These are phyloP conservation scores for Zasmidium angulare DNA, from an alignment of 2,329 filamentous ascomycete genomes.

Conservation along the genomic window DNA sequence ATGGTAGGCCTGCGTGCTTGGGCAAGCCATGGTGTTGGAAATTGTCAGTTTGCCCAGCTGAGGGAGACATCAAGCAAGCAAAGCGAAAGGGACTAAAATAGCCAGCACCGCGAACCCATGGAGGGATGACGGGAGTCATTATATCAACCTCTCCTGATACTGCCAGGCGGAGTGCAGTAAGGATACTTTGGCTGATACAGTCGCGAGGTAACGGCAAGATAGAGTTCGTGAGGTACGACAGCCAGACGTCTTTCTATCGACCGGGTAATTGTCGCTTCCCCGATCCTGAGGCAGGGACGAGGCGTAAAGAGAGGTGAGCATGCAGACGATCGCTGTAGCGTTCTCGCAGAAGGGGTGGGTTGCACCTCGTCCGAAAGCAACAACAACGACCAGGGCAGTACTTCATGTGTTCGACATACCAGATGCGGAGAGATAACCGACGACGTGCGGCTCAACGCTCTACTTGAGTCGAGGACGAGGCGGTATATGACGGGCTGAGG, in stretches of 20 bases:
- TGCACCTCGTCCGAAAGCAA: background rate
- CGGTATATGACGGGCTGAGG: background rate
- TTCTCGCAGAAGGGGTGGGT: background rate
- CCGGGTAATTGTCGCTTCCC: background rate
- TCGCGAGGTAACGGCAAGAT: background rate
- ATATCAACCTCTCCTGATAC: background rate
- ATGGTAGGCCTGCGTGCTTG: constrained; percentile 13
- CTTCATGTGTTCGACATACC: background rate
- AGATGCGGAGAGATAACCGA: background rate
- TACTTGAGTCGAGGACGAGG: background rate
- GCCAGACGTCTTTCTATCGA: background rate
- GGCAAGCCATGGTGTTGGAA: constrained; percentile 9
- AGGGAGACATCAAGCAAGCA: background rate
- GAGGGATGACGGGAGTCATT: background rate
- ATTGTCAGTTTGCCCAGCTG: background rate
- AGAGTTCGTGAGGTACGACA: background rate
- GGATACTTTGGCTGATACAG: background rate
- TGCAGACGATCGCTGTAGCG: no score
- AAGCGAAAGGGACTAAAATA: background rate
- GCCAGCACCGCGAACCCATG: background rate
- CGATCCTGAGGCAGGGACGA: background rate
- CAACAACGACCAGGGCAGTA: background rate
- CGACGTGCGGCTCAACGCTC: background rate
- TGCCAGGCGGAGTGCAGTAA: background rate
- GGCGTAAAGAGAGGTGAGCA: no score